Conservation (phyloP, 2,329 filamentous ascomycete genomes). For the Cercospora sojina region DNA sequence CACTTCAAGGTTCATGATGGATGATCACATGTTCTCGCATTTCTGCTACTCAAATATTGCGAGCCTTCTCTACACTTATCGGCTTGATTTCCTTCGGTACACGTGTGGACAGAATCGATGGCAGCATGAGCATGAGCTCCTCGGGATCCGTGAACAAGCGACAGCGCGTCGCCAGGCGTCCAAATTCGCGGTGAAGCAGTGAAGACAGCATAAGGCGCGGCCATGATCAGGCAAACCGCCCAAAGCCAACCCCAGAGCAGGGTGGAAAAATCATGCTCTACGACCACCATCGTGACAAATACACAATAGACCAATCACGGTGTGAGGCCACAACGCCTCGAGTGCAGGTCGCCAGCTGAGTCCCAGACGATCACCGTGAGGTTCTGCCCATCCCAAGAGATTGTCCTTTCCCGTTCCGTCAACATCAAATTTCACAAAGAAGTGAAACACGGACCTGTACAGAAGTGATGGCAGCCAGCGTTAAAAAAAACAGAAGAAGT, state of each 20-base stretch:
- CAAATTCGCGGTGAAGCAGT: neutral
- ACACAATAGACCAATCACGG: neutral
- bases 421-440: neutral
- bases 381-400: neutral
- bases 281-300: neutral
- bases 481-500: neutral
- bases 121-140: neutral
- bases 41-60: neutral
- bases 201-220: neutral
- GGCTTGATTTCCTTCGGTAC: neutral
- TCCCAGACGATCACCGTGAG: neutral
- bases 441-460: neutral
- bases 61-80: neutral
- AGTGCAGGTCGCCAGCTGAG: neutral
- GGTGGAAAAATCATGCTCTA: neutral
- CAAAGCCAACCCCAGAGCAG: neutral
- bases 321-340: neutral
- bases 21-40: neutral
- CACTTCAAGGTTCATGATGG: rapidly evolving
- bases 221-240: neutral
- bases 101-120: neutral
- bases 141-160: neutral
- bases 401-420: neutral
- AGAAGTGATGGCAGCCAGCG: neutral
- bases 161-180: neutral